These are phyloP conservation scores for Solanum pennellii DNA, from an alignment of 257 asterid genomes.

Conservation along the genomic window DNA sequence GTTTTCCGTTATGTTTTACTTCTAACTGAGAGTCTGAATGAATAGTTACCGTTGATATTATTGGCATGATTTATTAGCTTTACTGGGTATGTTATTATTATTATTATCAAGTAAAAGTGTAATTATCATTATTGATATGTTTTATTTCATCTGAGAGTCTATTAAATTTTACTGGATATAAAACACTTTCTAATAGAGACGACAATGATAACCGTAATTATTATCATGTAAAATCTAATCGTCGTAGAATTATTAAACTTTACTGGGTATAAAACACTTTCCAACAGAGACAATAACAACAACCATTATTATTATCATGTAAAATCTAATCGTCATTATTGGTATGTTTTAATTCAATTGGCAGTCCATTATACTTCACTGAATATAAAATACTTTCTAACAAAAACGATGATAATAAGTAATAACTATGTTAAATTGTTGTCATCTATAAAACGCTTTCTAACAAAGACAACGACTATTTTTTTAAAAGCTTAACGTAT, in stretches of 20 bases:
- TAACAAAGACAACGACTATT: neutral
- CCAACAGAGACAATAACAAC: no score
- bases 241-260: neutral
- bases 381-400: no score
- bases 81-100: neutral
- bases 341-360: no score
- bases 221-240: neutral
- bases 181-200: neutral
- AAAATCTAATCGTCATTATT: no score
- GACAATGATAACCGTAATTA: neutral
- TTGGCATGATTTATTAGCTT: no score
- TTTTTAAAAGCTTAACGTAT: neutral
- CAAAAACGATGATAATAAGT: no score
- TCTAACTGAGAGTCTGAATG: no score
- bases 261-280: neutral
- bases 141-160: neutral
- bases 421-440: neutral
- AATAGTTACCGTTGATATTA: no score
- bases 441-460: neutral
- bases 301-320: neutral
- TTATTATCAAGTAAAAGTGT: neutral
- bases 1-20: no score
- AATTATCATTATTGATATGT: neutral
- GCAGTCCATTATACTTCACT: no score
- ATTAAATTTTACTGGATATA: neutral